Base-by-base conservation (phyloP, 306 rosid genomes). In the Inga laurina region DNA sequence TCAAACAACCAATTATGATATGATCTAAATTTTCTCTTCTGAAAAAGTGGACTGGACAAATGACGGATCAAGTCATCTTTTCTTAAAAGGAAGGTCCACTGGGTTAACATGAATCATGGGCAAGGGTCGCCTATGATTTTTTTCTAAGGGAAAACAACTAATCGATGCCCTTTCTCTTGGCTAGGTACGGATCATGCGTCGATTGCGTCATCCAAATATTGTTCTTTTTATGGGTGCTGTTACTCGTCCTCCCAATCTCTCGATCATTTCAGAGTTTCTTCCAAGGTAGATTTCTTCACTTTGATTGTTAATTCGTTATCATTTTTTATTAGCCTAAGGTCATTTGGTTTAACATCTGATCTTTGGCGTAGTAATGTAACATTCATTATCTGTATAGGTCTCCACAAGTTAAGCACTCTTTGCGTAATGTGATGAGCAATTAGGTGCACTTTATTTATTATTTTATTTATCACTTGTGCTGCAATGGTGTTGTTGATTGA, bases 221-320 rank as follows among this genome's bases (percentile, higher is more conserved):
- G 98, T 97, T 84, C 97, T 97, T 78, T 97, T 97, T 79, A 92
- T 97, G 98, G 99, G 99, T 86, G 99, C 99, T 78, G 97, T 97
- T 82, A 97, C 98, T 44, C 98, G 98, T 77, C 94, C 99, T 59
- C 99, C 99, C 61, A 86, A 94, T 84, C 99, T 97, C 78, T 97
- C 99, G 74, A 97, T 97, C 81, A 91, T 97, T 87, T 84, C 98
- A 10, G 99, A 97, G 93, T 97, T 88, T 91, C 93, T 97, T 85
- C 99, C 98, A 11, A 92, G 99, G 99, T 94, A 92, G 78, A 76
- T 46, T 75, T 75, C 65, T 85, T 45, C 41, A 2, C n/a, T 52
- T 71, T 44, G 54, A 41, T 4, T n/a, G 8, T 44, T 44, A n/a
- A 8, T 44, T 8, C 12, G 3, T 71, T 44, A n/a, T 9, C 46